These are phyloP conservation scores for Biscogniauxia mediterranea DNA, from an alignment of 2,329 filamentous ascomycete species.

Conservation along the genomic window DNA sequence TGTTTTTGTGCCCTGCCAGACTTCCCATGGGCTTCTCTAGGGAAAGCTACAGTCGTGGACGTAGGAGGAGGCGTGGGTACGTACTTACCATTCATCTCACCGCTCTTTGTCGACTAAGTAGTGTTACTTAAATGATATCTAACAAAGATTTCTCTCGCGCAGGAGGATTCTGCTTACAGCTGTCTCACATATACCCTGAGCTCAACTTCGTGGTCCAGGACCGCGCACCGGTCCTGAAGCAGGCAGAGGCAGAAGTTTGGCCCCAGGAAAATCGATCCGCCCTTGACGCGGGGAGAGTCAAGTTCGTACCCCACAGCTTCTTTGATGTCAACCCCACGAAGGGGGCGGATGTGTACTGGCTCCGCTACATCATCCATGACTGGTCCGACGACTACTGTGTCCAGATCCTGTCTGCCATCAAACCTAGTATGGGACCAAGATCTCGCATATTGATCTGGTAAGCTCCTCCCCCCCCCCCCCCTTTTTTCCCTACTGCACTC, in stretches of 20 bases:
- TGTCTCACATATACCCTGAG: conserved; percentile 32
- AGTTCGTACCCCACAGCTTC: conserved; percentile 32
- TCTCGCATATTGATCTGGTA: conserved; percentile 20
- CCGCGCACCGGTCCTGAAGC: conserved; percentile 27
- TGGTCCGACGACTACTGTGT: conserved; percentile 36
- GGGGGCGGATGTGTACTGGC: conserved; percentile 31
- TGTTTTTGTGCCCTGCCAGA: conserved; percentile 3
- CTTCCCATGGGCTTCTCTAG: conserved; percentile 19
- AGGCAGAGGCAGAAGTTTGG: conserved; percentile 29
- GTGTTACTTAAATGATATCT: not conserved
- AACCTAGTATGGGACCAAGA: conserved; percentile 16
- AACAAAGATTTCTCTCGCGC: not conserved
- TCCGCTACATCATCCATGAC: conserved; percentile 35
- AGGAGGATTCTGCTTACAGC: conserved; percentile 34
- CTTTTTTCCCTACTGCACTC: too few relatives aligned
- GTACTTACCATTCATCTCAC: not conserved
- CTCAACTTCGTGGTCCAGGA: conserved; percentile 39
- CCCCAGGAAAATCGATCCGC: conserved; percentile 26
- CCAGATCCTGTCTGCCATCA: conserved; percentile 25
- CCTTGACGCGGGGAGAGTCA: conserved; percentile 14
- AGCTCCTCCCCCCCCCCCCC: not conserved
- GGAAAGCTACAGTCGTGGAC: conserved; percentile 15
- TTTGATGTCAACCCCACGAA: conserved; percentile 32
- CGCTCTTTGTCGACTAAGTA: not conserved
- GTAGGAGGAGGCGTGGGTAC: conserved; percentile 17